Percentiles rank a stretch among this genome's conserved stretches.
Conservation (phyloP, 352 stramenopile species). For the Phytophthora aleatoria region DNA sequence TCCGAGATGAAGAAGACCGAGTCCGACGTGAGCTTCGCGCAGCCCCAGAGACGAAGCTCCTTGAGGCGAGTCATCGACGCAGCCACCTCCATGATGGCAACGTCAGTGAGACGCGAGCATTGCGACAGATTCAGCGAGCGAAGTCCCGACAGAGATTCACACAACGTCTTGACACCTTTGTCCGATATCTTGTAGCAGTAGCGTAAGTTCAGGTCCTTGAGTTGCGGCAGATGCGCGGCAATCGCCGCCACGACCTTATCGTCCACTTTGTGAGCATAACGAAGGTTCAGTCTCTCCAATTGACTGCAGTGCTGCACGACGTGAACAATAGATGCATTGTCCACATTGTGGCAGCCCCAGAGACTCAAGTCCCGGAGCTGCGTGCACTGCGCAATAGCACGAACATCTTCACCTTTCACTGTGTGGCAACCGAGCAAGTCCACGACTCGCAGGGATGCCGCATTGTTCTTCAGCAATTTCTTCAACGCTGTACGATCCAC, state of each 20-base stretch:
- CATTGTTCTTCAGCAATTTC: slow-evolving; percentile 54
- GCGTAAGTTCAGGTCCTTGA: slow-evolving; percentile 78
- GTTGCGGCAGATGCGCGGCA: slow-evolving; percentile 41
- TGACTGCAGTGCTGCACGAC: slow-evolving; percentile 51
- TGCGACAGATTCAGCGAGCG: slow-evolving; percentile 83
- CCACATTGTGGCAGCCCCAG: slow-evolving; percentile 80
- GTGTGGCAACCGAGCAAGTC: slow-evolving; percentile 83
- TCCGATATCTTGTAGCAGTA: slow-evolving; percentile 91
- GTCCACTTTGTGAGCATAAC: slow-evolving; percentile 87
- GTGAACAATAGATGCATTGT: slow-evolving; percentile 66
- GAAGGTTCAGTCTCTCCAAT: slow-evolving; percentile 69
- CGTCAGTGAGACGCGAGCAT: slow-evolving; percentile 80
- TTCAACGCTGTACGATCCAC: slow-evolving; percentile 60
- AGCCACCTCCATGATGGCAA: slow-evolving; percentile 64
- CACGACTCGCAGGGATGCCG: slow-evolving; percentile 55
- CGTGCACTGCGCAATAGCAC: slow-evolving; percentile 44
- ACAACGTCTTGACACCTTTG: slow-evolving; percentile 58
- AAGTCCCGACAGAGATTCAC: slow-evolving; percentile 47
- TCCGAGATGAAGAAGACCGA: slow-evolving; percentile 72
- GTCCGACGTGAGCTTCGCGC: slow-evolving; percentile 78
- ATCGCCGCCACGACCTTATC: slow-evolving; percentile 73
- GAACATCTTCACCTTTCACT: slow-evolving; percentile 56
- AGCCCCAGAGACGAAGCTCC: slow-evolving; percentile 84
- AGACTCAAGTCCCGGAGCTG: slow-evolving; percentile 68
- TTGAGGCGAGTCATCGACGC: slow-evolving; percentile 56